phyloP scores from a whole-genome alignment of 2,329 filamentous ascomycete genomes.

The Microcera coccophila region DNA sequence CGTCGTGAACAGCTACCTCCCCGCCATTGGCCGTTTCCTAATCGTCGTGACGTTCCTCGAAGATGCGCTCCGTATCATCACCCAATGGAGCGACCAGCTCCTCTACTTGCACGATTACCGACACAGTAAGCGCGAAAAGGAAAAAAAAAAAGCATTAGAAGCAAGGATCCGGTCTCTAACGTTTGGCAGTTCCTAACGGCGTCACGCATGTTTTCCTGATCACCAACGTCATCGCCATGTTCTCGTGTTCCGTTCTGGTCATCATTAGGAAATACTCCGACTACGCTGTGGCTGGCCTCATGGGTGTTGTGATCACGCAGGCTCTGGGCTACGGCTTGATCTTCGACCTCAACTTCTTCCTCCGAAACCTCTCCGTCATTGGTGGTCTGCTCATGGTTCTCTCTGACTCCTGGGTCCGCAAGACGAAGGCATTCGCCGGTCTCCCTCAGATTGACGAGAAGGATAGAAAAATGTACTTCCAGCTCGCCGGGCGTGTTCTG shows the following conservation, averaged over 20 bases:
- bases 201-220: conserved; percentile 92
- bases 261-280: conserved; percentile 91
- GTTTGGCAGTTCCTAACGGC: conserved; percentile 69
- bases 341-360: conserved; percentile 99
- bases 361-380: conserved; percentile 96
- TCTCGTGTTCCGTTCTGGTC: conserved; percentile 74
- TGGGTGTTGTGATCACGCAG: conserved; percentile 87
- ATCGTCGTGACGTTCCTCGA: conserved; percentile 99
- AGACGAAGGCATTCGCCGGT: conserved; percentile 93
- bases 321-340: conserved; percentile 96
- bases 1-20: conserved; percentile 65
- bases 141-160: conserved; percentile 1
- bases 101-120: conserved; percentile 89
- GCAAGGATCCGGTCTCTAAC: conserved; percentile 14
- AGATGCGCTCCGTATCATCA: conserved; percentile 91
- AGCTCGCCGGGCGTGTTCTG: conserved; percentile 90
- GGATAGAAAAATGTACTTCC: conserved; percentile 99
- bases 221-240: conserved; percentile 85
- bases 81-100: conserved; percentile 95
- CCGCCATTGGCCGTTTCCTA: conserved; percentile 91
- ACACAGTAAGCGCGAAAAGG: conserved; percentile 81
- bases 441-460: conserved; percentile 95
- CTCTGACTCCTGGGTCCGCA: conserved; percentile 96
- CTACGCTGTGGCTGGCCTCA: conserved; percentile 85
- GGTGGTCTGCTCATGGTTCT: conserved; percentile 97